Percentiles rank a stretch among this genome's conserved stretches.
These are phyloP conservation scores for Solanum chacoense DNA, from an alignment of 305 asterid genomes.

Conservation along the genomic window DNA sequence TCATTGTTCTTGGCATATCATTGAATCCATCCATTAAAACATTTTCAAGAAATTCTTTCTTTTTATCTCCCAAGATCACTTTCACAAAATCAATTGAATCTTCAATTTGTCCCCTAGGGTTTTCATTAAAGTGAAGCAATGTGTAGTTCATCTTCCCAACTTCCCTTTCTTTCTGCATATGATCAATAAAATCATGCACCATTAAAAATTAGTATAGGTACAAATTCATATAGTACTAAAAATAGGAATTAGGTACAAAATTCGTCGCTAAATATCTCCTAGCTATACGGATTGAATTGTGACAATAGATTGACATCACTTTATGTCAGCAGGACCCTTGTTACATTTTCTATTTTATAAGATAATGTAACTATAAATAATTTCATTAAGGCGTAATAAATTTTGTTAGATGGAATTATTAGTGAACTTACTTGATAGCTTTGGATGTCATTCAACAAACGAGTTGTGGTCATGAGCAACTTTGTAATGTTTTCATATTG, in stretches of 20 bases:
- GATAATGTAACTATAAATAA: neutral
- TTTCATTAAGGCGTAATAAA: neutral
- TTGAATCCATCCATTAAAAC: constrained; percentile 11
- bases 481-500: constrained; percentile 28
- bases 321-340: too few relatives aligned
- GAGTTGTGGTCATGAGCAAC: constrained; percentile 38
- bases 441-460: constrained; percentile 42
- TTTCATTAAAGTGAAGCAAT: constrained; percentile 29
- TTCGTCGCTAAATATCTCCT: too few relatives aligned
- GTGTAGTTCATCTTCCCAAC: constrained; percentile 52
- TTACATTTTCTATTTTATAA: neutral
- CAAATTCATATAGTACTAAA: neutral
- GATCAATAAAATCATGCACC: neutral
- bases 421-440: constrained; percentile 37
- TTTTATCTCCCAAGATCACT: constrained; percentile 14
- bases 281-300: neutral
- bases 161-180: constrained; percentile 36
- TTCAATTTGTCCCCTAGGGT: constrained; percentile 16
- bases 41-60: constrained; percentile 31
- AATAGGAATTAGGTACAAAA: too few relatives aligned
- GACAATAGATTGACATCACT: neutral
- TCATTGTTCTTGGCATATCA: constrained; percentile 24
- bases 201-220: neutral
- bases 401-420: neutral
- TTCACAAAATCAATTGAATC: constrained; percentile 31